These are phyloP conservation scores for Epichloe sylvatica DNA, from an alignment of 2,329 filamentous ascomycete genomes.

Conservation along the genomic window DNA sequence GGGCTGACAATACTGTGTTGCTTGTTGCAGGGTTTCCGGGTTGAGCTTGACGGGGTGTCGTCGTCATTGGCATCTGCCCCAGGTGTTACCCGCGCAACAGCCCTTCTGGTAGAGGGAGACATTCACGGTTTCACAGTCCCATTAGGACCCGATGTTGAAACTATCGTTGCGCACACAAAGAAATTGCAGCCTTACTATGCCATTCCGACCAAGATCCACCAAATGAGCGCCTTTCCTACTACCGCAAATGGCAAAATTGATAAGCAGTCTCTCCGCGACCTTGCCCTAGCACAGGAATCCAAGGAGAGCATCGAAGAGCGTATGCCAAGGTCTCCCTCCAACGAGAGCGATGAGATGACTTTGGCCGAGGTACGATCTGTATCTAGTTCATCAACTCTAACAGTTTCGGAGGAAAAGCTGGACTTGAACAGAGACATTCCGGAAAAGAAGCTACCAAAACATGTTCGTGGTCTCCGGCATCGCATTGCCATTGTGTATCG, in stretches of 20 bases:
- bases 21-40: slow-evolving; percentile 36
- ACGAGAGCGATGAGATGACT: slow-evolving; percentile 9
- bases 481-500: slow-evolving; percentile 40
- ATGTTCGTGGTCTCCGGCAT: slow-evolving; percentile 26
- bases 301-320: slow-evolving; percentile 1
- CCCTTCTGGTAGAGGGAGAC: slow-evolving; percentile 31
- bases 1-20: background rate
- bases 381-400: slow-evolving; percentile 18
- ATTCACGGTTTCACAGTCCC: slow-evolving; percentile 38
- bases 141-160: slow-evolving; percentile 18
- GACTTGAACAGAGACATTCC: slow-evolving; percentile 22
- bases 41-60: slow-evolving; percentile 45
- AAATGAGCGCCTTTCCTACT: slow-evolving; percentile 30
- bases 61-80: slow-evolving; percentile 32
- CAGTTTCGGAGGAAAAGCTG: slow-evolving; percentile 16
- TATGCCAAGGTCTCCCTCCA: background rate
- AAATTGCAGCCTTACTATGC: slow-evolving; percentile 40
- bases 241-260: slow-evolving; percentile 45
- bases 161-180: slow-evolving; percentile 26
- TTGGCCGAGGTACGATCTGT: slow-evolving; percentile 18
- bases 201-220: slow-evolving; percentile 31
- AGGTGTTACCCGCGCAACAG: slow-evolving; percentile 32
- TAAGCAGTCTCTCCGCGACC: slow-evolving; percentile 29
- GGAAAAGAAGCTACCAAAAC: slow-evolving; percentile 25
- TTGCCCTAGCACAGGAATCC: slow-evolving; percentile 13